Base-by-base conservation (phyloP, 2,329 filamentous ascomycete genomes). In the Chaetomium sp. region DNA sequence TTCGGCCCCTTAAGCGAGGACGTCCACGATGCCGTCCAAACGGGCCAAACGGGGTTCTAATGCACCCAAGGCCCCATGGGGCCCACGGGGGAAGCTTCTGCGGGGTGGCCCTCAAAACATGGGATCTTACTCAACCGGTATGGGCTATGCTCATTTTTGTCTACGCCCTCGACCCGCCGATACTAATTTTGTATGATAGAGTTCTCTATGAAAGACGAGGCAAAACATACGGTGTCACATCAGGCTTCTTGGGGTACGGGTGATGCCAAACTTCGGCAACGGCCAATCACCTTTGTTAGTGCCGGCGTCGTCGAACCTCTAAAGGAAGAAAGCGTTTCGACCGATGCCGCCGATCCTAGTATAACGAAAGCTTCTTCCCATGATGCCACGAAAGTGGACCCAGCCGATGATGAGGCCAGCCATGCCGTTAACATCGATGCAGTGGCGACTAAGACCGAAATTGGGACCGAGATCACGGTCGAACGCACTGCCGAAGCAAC, bases 211-310 rank as follows among this genome's bases (percentile, higher is more conserved):
- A 72, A 71, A 52, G 76, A 81, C 19, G 75, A 80, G 64, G 79
- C 77, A 55, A 70, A 74, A 52, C 74, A 78, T 56, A 81, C 79
- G 2, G 71, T 72, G 19, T 75, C 76, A 52, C 75, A 76, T 49
- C 70, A 71, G 37, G 71, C 70, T 0, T 61, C 62, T n/a, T 58
- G 57, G 57, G 38, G 7, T 7, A 47, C 51, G 61, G 57, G 64
- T 36, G 72, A 71, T 54, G 67, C 68, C 19, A 75, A 70, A 48
- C 69, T 84, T 8, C 72, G 80, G 53, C 68, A 72, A 44, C 73
- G 71, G 43, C 80, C 80, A 1, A 72, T 84, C 4, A 59, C 59
- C 0, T 84, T 84, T 54, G 69, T 81, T 47, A 82, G 79, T 57
- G 75, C 75, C n/a, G 80, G 80, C 5, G 64, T 72, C 43, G 74